Conservation (phyloP, 2,329 filamentous ascomycete species). For the Cordyceps fumosorosea region DNA sequence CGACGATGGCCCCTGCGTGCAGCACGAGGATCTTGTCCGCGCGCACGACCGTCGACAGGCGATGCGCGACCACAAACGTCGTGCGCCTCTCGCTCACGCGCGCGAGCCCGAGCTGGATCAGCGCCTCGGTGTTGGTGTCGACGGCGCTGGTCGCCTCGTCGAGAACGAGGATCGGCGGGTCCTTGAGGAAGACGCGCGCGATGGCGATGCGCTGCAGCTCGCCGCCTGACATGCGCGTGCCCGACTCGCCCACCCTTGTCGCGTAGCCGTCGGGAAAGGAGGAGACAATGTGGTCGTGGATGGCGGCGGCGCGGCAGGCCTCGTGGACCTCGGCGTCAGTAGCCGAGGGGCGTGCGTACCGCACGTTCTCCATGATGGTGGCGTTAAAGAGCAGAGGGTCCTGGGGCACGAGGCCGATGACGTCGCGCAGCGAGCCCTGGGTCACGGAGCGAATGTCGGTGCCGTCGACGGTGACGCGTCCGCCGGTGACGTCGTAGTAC, state of each 20-base stretch:
- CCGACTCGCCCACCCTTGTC: conserved; percentile 47
- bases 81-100: conserved; percentile 42
- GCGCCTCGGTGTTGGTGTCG: conserved; percentile 53
- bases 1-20: conserved; percentile 42
- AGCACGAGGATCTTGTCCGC: conserved; percentile 51
- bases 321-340: conserved; percentile 43
- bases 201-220: conserved; percentile 56
- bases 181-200: conserved; percentile 60
- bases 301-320: conserved; percentile 47
- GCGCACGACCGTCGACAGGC: conserved; percentile 50
- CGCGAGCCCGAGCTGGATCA: conserved; percentile 49
- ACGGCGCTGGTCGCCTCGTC: conserved; percentile 68
- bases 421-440: conserved; percentile 31
- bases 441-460: conserved; percentile 38
- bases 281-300: conserved; percentile 47
- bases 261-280: conserved; percentile 48
- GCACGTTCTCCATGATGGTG: conserved; percentile 48
- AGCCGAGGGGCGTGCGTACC: conserved; percentile 43
- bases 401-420: conserved; percentile 40
- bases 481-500: conserved; percentile 42
- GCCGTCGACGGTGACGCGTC: conserved; percentile 40
- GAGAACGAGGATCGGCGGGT: conserved; percentile 61
- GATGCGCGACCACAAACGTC: conserved; percentile 49
- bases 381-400: conserved; percentile 45
- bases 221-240: conserved; percentile 50